A percentile compares a stretch with the other conserved stretches of the same genome.
Conservation (phyloP, 768 basidiomycete species). For the Tulasnella sp. region DNA sequence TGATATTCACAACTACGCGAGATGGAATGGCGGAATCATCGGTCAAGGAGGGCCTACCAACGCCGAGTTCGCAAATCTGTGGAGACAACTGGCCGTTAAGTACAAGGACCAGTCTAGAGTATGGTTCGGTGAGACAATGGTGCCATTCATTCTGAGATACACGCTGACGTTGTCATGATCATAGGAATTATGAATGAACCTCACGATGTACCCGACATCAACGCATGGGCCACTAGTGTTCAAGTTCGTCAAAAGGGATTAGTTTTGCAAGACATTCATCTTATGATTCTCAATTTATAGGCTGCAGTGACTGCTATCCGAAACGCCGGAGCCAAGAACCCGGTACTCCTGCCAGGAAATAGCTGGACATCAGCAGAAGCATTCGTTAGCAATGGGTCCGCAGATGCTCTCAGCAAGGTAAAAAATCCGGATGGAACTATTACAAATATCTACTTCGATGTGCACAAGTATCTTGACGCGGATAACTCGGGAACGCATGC, state of each 20-base stretch:
- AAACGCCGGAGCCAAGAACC: constrained; percentile 30
- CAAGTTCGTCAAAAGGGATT: too few species aligned
- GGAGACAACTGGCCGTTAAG: neutral
- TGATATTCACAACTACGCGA: constrained; percentile 10
- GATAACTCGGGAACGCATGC: constrained; percentile 34
- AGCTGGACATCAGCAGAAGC: constrained; percentile 30
- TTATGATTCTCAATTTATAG: too few species aligned
- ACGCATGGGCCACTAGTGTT: constrained; percentile 26
- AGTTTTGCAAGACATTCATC: too few species aligned
- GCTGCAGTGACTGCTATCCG: constrained; percentile 33
- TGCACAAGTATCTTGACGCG: constrained; percentile 35
- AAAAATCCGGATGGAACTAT: constrained; percentile 32
- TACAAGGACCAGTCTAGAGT: neutral
- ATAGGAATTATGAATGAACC: constrained; percentile 39
- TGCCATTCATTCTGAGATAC: too few species aligned
- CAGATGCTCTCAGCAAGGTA: constrained; percentile 30
- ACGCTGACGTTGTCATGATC: too few species aligned
- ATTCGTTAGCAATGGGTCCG: constrained; percentile 29
- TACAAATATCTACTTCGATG: constrained; percentile 32
- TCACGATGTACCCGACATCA: constrained; percentile 32
- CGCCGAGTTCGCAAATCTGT: constrained; percentile 2
- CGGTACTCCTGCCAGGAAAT: constrained; percentile 34
- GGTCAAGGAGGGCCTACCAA: constrained; percentile 1
- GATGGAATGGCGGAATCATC: constrained; percentile 9
- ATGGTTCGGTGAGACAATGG: too few species aligned